Evolutionary conservation across 2,329 filamentous ascomycete genomes (phyloP).

Genomic region (Trichoderma koningiopsis): DNA sequence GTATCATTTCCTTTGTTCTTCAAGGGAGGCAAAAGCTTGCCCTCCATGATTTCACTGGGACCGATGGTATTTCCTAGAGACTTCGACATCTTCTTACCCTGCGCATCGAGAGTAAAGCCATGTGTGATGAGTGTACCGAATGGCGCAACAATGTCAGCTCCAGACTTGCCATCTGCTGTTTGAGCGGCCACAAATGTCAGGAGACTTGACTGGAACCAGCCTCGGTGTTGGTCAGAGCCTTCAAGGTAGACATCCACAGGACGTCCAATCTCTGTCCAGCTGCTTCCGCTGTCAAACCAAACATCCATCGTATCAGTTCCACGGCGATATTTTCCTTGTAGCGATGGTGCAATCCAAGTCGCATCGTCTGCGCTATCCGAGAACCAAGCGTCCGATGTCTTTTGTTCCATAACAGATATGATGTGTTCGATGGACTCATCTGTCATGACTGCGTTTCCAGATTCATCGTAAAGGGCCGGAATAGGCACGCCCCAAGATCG

Average conservation of each 20-base stretch:
- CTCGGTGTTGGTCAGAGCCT: slow-evolving; percentile 92
- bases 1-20: slow-evolving; percentile 60
- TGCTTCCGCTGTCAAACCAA: slow-evolving; percentile 98
- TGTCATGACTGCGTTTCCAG: slow-evolving; percentile 75
- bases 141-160: slow-evolving; percentile 54
- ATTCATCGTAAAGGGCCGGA: slow-evolving; percentile 78
- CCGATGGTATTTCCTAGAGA: slow-evolving; percentile 87
- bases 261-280: slow-evolving; percentile 67
- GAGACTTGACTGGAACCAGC: slow-evolving; percentile 97
- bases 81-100: slow-evolving; percentile 99
- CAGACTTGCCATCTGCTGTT: slow-evolving; percentile 38
- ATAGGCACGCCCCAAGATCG: slow-evolving; percentile 97
- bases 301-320: slow-evolving; percentile 98
- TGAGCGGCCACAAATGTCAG: slow-evolving; percentile 78
- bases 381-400: slow-evolving; percentile 94
- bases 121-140: slow-evolving; percentile 93
- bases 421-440: slow-evolving; percentile 81
- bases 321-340: slow-evolving; percentile 66
- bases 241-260: slow-evolving; percentile 88
- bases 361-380: slow-evolving; percentile 74
- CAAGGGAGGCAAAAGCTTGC: slow-evolving; percentile 70
- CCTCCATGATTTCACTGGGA: slow-evolving; percentile 82
- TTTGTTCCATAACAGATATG: slow-evolving; percentile 72
- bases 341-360: slow-evolving; percentile 71
- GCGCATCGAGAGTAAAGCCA: slow-evolving; percentile 86